phyloP scores from a whole-genome alignment of 2,329 filamentous ascomycete genomes.

The Dryadomyces quercus-mongolicae region DNA sequence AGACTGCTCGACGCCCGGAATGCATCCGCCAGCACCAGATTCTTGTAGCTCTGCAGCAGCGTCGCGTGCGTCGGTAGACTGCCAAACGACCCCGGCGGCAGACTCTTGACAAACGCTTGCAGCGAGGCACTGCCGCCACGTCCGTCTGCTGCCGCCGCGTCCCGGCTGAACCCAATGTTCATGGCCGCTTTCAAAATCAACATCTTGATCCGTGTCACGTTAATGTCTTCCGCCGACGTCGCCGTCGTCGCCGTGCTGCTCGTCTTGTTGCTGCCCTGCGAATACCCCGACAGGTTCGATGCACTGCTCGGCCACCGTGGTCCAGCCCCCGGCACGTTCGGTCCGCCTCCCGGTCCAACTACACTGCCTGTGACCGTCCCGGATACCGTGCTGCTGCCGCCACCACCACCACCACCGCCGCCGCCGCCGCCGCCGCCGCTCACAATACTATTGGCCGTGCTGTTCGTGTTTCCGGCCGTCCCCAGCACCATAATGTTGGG shows the following conservation, averaged over 20 bases:
- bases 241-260: constrained; percentile 63
- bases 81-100: constrained; percentile 71
- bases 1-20: constrained; percentile 45
- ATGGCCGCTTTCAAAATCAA: constrained; percentile 77
- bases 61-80: constrained; percentile 55
- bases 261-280: constrained; percentile 53
- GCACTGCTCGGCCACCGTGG: constrained; percentile 68
- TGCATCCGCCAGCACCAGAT: constrained; percentile 61
- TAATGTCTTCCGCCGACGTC: constrained; percentile 58
- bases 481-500: constrained; percentile 84
- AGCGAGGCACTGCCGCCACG: constrained; percentile 41
- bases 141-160: constrained; percentile 30
- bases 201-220: constrained; percentile 64
- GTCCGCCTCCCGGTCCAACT: too few species aligned
- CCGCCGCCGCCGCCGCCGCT: too few species aligned
- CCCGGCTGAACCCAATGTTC: constrained; percentile 67
- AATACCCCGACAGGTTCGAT: constrained; percentile 68
- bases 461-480: constrained; percentile 31
- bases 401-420: too few species aligned
- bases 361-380: constrained; percentile 25
- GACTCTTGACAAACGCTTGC: constrained; percentile 61
- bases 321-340: neutral
- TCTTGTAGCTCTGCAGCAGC: constrained; percentile 69
- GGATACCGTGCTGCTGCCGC: neutral
- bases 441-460: constrained; percentile 25